Conservation (phyloP, 192 early-diverging fungal species). For the Podila epigama region DNA sequence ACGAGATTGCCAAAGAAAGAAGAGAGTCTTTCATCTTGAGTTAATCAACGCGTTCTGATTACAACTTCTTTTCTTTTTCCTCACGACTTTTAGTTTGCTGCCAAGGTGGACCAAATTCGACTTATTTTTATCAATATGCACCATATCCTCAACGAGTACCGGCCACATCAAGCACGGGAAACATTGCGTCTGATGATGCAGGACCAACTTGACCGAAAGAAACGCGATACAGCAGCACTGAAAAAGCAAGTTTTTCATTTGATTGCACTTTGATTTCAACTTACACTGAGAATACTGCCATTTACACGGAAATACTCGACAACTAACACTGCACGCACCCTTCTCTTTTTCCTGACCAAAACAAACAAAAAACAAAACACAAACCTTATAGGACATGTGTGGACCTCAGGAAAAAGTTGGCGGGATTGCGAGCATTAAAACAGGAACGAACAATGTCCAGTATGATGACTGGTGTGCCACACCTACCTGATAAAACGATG, state of each 20-base stretch:
- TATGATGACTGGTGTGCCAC: background rate
- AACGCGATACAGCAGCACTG: conserved; percentile 50
- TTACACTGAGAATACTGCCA: background rate
- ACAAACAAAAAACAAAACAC: background rate
- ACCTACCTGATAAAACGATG: background rate
- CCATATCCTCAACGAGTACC: conserved; percentile 85
- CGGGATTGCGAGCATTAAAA: conserved; percentile 16
- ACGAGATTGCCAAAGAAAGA: too few species aligned
- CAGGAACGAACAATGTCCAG: conserved; percentile 9
- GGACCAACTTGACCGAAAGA: conserved; percentile 66
- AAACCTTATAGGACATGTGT: conserved; percentile 15
- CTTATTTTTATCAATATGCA: conserved; percentile 81
- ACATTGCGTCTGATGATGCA: conserved; percentile 71
- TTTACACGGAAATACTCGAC: background rate
- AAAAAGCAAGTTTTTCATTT: conserved; percentile 29
- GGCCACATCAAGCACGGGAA: conserved; percentile 77
- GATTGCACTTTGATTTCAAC: background rate
- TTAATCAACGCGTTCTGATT: background rate
- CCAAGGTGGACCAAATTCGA: conserved; percentile 71
- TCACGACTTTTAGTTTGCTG: conserved; percentile 52
- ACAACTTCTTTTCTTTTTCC: background rate
- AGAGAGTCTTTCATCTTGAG: too few species aligned
- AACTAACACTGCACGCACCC: background rate
- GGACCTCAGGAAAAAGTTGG: conserved; percentile 18
- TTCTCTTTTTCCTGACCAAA: background rate